Evolutionary conservation across 768 basidiomycete species (phyloP), one percentile per base, ranked within the genome.

Genomic region (Filobasidium floriforme): DNA sequence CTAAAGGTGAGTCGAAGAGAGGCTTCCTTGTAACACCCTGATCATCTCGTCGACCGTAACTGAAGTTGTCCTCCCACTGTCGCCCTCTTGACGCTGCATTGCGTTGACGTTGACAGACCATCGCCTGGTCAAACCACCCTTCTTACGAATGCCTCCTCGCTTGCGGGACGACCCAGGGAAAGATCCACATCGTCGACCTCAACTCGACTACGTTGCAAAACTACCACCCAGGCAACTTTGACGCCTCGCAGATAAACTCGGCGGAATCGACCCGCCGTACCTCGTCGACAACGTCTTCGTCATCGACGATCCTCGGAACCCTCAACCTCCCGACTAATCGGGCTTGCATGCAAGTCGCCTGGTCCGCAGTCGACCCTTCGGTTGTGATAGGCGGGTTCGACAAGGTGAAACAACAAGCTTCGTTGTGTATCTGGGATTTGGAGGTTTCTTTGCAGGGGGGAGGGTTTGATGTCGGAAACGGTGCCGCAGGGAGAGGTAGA

Each of bases 41-140:
- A 2, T 12, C 12, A 51, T 51, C 46, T 24, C 19, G 3, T 51
- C 46, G 12, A 51, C 24, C 12, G 6, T n/a, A 24, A 19, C 46
- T 51, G 6, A 6, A 51, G 12, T n/a, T n/a, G n/a, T n/a, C n/a
- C n/a, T n/a, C n/a, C n/a, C n/a, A n/a, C n/a, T n/a, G n/a, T n/a
- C n/a, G n/a, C n/a, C n/a, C 46, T 51, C 19, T 51, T 12, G 24
- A 3, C 12, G 18, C 4, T 51, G 24, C 41, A 41, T 18, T 14
- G 22, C 46, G 22, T 22, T 12, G 22, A n/a, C n/a, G n/a, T n/a
- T n/a, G 15, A 14, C 12, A 74, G 74, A 71, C 73, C 40, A 68
- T 76, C 66, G 71, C 72, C 63, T 75, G 74, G 73, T 71, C 70
- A 7, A 70, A 71, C n/a, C 54, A 57, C 26, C 54, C 54, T 57